Percentiles rank a stretch among this genome's conserved stretches.
phyloP scores from a whole-genome alignment of 768 basidiomycete species.

The Postia placenta region DNA sequence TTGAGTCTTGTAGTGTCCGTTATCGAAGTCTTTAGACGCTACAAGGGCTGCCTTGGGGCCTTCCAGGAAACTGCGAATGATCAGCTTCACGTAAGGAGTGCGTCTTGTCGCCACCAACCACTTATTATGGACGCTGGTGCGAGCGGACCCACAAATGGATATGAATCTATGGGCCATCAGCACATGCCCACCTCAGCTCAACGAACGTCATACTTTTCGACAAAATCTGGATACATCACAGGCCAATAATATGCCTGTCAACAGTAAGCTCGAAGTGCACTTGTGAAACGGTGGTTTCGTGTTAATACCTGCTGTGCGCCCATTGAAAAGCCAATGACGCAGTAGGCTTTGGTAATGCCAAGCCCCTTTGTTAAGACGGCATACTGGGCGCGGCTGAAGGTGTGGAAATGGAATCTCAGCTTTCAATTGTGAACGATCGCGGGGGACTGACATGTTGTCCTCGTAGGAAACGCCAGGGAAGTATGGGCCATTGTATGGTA shows the following conservation, averaged over 20 bases:
- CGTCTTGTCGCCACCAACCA: too few species aligned
- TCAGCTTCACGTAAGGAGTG: not conserved
- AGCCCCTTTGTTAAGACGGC: constrained; percentile 20
- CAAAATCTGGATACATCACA: constrained; percentile 43
- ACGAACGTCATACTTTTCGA: constrained; percentile 29
- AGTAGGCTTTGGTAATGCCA: constrained; percentile 17
- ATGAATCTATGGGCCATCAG: constrained; percentile 16
- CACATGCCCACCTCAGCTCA: not conserved
- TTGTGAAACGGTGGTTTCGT: not conserved
- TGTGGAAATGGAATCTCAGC: not conserved
- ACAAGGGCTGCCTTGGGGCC: constrained; percentile 50
- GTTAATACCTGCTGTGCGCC: constrained; percentile 23
- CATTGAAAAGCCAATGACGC: constrained; percentile 25
- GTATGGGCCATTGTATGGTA: constrained; percentile 27
- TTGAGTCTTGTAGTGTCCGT: constrained; percentile 42
- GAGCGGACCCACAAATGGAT: constrained; percentile 45
- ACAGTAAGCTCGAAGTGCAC: not conserved
- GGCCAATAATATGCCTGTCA: constrained; percentile 49
- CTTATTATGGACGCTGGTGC: constrained; percentile 48
- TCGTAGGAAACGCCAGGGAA: constrained; percentile 25
- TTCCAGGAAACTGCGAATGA: constrained; percentile 44
- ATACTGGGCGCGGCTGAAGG: constrained; percentile 20
- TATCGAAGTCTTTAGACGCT: constrained; percentile 48
- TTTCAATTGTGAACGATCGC: not conserved
- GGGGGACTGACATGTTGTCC: constrained; percentile 21